A percentile compares a stretch with the other conserved stretches of the same genome.
phyloP scores from a whole-genome alignment of 257 asterid species.

The Jacaranda copaia region DNA sequence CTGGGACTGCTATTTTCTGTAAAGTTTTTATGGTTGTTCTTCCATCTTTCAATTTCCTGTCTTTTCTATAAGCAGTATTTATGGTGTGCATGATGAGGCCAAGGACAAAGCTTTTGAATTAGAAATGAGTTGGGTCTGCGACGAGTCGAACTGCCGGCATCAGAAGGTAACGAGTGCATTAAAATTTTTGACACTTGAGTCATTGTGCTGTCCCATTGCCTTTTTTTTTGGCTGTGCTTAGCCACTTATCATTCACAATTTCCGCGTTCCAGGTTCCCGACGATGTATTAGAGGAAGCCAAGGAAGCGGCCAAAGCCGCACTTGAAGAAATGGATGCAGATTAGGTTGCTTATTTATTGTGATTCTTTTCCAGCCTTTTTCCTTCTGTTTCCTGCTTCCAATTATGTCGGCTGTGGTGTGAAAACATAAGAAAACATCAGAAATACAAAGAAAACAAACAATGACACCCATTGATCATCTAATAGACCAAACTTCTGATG shows the following conservation, averaged over 20 bases:
- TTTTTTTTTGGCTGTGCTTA: neutral
- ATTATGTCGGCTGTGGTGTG: neutral
- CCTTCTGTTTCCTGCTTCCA: constrained; percentile 23
- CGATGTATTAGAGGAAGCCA: constrained; percentile 72
- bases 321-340: constrained; percentile 92
- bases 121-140: constrained; percentile 94
- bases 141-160: constrained; percentile 83
- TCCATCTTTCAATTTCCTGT: neutral
- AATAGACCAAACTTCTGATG: constrained; percentile 25
- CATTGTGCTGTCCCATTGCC: neutral
- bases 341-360: constrained; percentile 34
- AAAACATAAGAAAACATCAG: neutral
- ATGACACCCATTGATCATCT: constrained; percentile 15
- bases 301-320: constrained; percentile 80
- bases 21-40: too few species aligned
- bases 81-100: constrained; percentile 91
- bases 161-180: constrained; percentile 57
- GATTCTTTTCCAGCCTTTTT: neutral
- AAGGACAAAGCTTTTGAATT: constrained; percentile 90
- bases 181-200: neutral
- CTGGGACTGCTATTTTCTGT: too few species aligned
- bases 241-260: neutral
- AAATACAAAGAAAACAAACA: neutral
- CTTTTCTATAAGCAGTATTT: constrained; percentile 55
- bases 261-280: constrained; percentile 62